Evolutionary conservation across 176 grass and related monocot genomes (phyloP).

Genomic region (Oryza nivara): DNA sequence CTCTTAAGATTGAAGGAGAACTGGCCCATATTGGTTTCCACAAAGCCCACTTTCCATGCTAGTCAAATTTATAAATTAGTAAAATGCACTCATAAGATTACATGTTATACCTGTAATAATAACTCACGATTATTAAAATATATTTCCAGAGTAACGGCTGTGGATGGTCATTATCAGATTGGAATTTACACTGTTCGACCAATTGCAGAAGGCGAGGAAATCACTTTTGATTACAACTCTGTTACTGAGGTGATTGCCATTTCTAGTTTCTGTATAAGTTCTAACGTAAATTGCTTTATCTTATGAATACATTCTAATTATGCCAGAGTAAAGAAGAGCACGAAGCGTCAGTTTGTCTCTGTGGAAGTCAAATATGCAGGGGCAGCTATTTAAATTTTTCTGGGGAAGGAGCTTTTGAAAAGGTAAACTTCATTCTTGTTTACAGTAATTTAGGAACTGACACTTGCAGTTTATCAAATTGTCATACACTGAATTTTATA

Average conservation of each 20-base stretch:
- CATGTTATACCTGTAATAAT: background rate
- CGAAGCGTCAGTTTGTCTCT: conserved; percentile 91
- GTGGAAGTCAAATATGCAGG: conserved; percentile 97
- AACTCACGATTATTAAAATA: conserved; percentile 34
- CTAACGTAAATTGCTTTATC: conserved; percentile 33
- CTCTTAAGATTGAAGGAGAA: background rate
- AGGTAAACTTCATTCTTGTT: conserved; percentile 55
- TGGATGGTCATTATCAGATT: conserved; percentile 96
- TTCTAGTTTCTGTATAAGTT: conserved; percentile 31
- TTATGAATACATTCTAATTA: conserved; percentile 47
- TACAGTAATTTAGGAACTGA: conserved; percentile 21
- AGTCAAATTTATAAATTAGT: conserved; percentile 21
- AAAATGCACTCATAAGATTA: conserved; percentile 11
- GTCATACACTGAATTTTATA: conserved; percentile 18
- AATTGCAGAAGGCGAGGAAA: conserved; percentile 96
- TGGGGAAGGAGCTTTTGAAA: conserved; percentile 95
- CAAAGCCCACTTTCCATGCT: background rate
- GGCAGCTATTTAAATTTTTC: conserved; percentile 98
- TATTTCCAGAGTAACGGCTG: conserved; percentile 85
- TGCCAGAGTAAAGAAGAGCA: conserved; percentile 97
- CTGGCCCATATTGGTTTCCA: background rate
- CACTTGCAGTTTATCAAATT: conserved; percentile 25
- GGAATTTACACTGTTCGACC: conserved; percentile 92
- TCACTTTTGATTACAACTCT: conserved; percentile 99
- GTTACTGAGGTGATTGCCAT: conserved; percentile 86